A percentile compares a stretch with the other conserved stretches of the same genome.
These are phyloP conservation scores for Colletotrichum lini DNA, from an alignment of 2,329 filamentous ascomycete species.

Conservation along the genomic window DNA sequence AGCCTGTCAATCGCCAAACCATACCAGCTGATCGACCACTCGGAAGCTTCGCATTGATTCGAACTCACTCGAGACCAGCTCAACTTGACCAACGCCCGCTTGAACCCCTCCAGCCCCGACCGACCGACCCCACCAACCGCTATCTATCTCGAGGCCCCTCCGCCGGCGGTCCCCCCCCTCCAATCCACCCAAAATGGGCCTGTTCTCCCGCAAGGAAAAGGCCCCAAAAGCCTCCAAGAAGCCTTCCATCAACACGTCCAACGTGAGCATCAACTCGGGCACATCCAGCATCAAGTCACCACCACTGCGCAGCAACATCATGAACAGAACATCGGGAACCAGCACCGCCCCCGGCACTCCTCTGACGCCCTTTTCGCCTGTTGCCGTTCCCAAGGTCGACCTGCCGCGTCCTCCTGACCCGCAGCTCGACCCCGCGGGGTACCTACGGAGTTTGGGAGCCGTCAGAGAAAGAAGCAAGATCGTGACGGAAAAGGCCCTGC, in stretches of 20 bases:
- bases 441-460: slow-evolving; percentile 89
- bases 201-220: slow-evolving; percentile 71
- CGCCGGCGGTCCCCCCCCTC: neutral
- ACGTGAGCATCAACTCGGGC: slow-evolving; percentile 66
- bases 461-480: slow-evolving; percentile 85
- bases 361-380: slow-evolving; percentile 66
- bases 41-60: slow-evolving; percentile 27
- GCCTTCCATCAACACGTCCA: slow-evolving; percentile 59
- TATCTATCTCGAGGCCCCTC: slow-evolving; percentile 12
- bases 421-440: slow-evolving; percentile 87
- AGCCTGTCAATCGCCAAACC: neutral
- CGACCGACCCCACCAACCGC: slow-evolving; percentile 22
- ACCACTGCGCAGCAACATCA: slow-evolving; percentile 50
- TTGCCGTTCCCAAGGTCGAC: slow-evolving; percentile 79
- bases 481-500: slow-evolving; percentile 82
- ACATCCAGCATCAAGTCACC: slow-evolving; percentile 63
- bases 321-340: slow-evolving; percentile 66
- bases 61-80: slow-evolving; percentile 1
- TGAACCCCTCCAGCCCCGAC: slow-evolving; percentile 17
- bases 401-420: slow-evolving; percentile 91
- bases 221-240: slow-evolving; percentile 56
- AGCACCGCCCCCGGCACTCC: slow-evolving; percentile 64
- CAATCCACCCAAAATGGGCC: slow-evolving; percentile 61
- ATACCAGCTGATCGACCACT: slow-evolving; percentile 12
- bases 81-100: slow-evolving; percentile 1